Base-by-base conservation (phyloP, 2,329 filamentous ascomycete genomes). In the Fusarium irregulare region DNA sequence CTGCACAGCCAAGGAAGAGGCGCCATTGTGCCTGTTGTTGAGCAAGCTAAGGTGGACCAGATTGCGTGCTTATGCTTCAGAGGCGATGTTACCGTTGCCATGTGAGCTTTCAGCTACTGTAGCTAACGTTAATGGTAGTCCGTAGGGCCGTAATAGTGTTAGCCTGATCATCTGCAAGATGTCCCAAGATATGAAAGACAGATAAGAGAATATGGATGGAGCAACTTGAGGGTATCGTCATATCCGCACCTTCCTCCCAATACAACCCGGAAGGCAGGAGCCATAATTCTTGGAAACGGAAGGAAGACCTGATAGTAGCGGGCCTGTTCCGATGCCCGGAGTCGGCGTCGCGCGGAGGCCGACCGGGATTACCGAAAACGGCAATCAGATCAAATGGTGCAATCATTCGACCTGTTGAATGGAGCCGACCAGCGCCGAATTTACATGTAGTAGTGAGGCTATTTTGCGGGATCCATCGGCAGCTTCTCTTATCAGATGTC, bases 391-490 rank as follows among this genome's bases (percentile, higher is more conserved):
- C 53, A 57, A 68, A 60, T 57, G 30, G 44, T 46, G 45, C 51
- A 64, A 72, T 72, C 72, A 65, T 66, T 58, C 60, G 59, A 75
- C 50, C 12, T 55, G 27, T 45, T 48, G 40, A 62, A 56, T 50
- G 53, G 57, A 56, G 25, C 44, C 44, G 23, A 46, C 44, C 44
- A 46, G 44, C 44, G 44, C 44, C 23, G 32, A 41, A 41, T 41
- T 41, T 9, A 41, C 16, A 23, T 42, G 34, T 28, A 53, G 32
- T 21, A 53, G n/a, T 53, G 71, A 69, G 73, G 56, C 56, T 75
- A 64, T 73, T 75, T 68, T 68, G 73, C 68, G 66, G 63, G 49
- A 75, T 69, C 53, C 64, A 64, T 75, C 55, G 68, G 51, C 54
- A 34, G 46, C 41, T 45, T 47, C 27, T 55, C 41, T 53, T 60